A percentile compares a stretch with the other conserved stretches of the same genome.
Evolutionary conservation across 1,284 basidiomycete species (phyloP).

Genomic region (Microbotryum scabiosae): DNA sequence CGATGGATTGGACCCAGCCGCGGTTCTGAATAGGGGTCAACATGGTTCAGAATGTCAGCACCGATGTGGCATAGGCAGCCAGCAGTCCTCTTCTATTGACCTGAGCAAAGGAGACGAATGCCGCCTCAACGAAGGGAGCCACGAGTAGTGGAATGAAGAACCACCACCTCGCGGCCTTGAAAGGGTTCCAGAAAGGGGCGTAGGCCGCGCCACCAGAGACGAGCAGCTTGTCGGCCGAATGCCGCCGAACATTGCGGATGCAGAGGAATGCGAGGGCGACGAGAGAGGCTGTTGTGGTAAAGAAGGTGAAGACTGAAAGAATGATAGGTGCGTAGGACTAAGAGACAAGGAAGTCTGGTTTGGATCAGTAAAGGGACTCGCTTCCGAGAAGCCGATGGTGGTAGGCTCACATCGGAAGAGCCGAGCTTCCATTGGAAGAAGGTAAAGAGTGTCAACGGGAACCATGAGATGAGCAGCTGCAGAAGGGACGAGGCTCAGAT

Average conservation of each 20-base stretch:
- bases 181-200: conserved; percentile 42
- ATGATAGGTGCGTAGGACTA: conserved; percentile 75
- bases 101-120: conserved; percentile 64
- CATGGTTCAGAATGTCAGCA: neutral
- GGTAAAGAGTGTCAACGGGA: conserved; percentile 64
- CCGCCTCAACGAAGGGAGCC: conserved; percentile 49
- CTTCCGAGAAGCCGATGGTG: neutral
- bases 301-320: conserved; percentile 52
- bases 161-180: conserved; percentile 40
- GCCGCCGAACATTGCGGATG: conserved; percentile 38
- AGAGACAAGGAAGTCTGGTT: conserved; percentile 33
- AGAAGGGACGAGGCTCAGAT: neutral
- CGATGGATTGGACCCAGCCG: conserved; percentile 62
- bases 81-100: neutral
- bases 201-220: conserved; percentile 41
- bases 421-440: conserved; percentile 79
- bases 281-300: conserved; percentile 51
- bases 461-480: conserved; percentile 55
- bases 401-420: neutral
- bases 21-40: conserved; percentile 37
- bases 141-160: conserved; percentile 43
- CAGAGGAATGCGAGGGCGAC: conserved; percentile 37
- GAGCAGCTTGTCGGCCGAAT: conserved; percentile 36
- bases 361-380: neutral
- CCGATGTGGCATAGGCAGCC: neutral